Base-by-base conservation (phyloP, 257 asterid species). In the Lavandula angustifolia region DNA sequence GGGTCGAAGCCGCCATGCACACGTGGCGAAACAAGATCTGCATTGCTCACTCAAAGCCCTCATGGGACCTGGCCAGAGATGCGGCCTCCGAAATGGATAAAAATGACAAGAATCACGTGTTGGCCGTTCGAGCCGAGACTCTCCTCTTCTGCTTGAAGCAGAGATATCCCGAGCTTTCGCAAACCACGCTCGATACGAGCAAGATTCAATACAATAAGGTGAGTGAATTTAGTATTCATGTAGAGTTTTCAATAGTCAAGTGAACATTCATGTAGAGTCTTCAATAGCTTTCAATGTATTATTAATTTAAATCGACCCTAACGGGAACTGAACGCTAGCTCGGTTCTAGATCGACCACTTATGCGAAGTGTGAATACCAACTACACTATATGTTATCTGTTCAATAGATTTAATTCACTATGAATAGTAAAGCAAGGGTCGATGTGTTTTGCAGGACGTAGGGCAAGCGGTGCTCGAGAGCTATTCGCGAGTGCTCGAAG, bases 401-500 rank as follows among this genome's bases (percentile, higher is more conserved):
- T n/a, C n/a, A n/a, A n/a, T n/a, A n/a, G n/a, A n/a, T n/a, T n/a
- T n/a, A n/a, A n/a, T n/a, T n/a, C n/a, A n/a, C n/a, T n/a, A n/a
- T n/a, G n/a, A n/a, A n/a, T n/a, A 33, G 32, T 43, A 40, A 17
- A 54, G 16, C 10, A 22, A 22, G 1, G 27, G 27, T 22, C 2
- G 17, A 29, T 67, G 9, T 60, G 69, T 60, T 67, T 16, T 70
- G 75, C 85, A 92, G 99, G 97, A 92, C 71, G 92, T 92, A 14
- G 99, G 99, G 6, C 89, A 85, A 72, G 96, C 94, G 40, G 80
- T 89, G 44, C 58, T 92, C 29, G 99, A 92, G 82, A 84, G 95
- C 81, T 87, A 92, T 70, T 84, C 99, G 0, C 80, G 99, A 83
- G 96, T 92, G 1, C 65, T 92, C 81, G 99, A 89, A 75, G 76